phyloP scores from a whole-genome alignment of 805 yeast genomes.

The Pichia pseudocactophila region DNA sequence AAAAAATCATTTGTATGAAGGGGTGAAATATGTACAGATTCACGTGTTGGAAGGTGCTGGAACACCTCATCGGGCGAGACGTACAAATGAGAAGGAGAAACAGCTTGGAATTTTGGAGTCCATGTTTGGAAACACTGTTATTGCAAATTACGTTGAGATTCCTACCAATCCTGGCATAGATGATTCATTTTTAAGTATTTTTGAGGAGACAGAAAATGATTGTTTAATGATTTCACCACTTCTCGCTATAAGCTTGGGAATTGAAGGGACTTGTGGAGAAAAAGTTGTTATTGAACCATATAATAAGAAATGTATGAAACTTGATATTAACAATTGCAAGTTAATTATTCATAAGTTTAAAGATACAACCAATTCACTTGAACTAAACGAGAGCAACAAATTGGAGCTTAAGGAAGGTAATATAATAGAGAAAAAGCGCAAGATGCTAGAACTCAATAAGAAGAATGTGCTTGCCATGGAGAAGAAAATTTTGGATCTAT shows the following conservation, averaged over 20 bases:
- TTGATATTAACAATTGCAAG: slow-evolving; percentile 6
- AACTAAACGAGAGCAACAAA: background rate
- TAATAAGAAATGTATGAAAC: slow-evolving; percentile 5
- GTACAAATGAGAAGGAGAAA: slow-evolving; percentile 7
- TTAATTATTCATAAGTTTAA: slow-evolving; percentile 43
- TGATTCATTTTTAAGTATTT: slow-evolving; percentile 19
- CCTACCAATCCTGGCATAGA: slow-evolving; percentile 2
- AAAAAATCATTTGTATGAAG: slow-evolving; percentile 25
- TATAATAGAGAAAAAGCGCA: slow-evolving; percentile 18
- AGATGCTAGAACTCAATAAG: slow-evolving; percentile 24
- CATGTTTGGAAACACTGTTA: slow-evolving; percentile 8
- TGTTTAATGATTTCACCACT: slow-evolving; percentile 5
- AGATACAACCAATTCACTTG: slow-evolving; percentile 27
- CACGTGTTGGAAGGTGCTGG: slow-evolving; percentile 47
- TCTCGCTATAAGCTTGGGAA: slow-evolving; percentile 48
- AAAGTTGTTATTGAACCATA: slow-evolving; percentile 39
- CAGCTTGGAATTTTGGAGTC: slow-evolving; percentile 11
- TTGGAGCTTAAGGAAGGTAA: background rate
- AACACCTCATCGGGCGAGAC: slow-evolving; percentile 18
- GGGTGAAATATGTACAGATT: slow-evolving; percentile 39
- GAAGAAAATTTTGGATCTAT: slow-evolving; percentile 8
- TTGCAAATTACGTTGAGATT: slow-evolving; percentile 10
- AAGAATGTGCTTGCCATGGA: slow-evolving; percentile 15
- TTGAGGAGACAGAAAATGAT: too few relatives aligned
- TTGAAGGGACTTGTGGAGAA: slow-evolving; percentile 42